phyloP scores from a whole-genome alignment of 2,329 filamentous ascomycete genomes.

The Monosporascus ibericus region DNA sequence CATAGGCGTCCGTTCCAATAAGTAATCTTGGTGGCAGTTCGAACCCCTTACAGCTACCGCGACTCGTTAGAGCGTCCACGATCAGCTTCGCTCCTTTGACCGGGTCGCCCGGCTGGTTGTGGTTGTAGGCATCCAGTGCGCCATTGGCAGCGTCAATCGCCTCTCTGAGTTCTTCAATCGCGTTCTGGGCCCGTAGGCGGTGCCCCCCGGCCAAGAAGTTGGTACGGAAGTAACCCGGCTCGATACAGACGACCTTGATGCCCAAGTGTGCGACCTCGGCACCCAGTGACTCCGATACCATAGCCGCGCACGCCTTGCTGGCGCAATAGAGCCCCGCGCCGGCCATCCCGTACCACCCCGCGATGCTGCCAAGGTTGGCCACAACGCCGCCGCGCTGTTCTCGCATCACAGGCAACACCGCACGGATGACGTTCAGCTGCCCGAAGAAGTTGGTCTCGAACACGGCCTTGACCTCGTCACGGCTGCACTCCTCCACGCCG shows the following conservation, averaged over 20 bases:
- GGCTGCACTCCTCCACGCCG: slow-evolving; percentile 18
- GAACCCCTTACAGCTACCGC: slow-evolving; percentile 14
- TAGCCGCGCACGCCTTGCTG: slow-evolving; percentile 37
- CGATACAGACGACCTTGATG: slow-evolving; percentile 38
- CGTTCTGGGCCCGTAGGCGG: slow-evolving; percentile 19
- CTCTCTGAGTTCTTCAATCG: slow-evolving; percentile 9
- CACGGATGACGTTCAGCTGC: slow-evolving; percentile 39
- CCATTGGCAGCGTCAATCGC: slow-evolving; percentile 2
- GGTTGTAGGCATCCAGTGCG: slow-evolving; percentile 19
- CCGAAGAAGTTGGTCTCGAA: slow-evolving; percentile 46
- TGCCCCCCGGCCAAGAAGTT: slow-evolving; percentile 34
- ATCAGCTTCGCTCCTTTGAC: slow-evolving; percentile 30
- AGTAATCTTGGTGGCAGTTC: slow-evolving; percentile 2
- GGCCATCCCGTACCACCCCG: slow-evolving; percentile 31
- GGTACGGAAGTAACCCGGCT: slow-evolving; percentile 45
- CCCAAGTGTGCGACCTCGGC: slow-evolving; percentile 37
- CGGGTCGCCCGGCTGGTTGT: slow-evolving; percentile 34
- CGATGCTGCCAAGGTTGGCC: slow-evolving; percentile 41
- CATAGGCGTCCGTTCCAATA: slow-evolving; percentile 4
- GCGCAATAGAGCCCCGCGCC: slow-evolving; percentile 38
- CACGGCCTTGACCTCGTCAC: slow-evolving; percentile 31
- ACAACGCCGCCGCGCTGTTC: slow-evolving; percentile 34
- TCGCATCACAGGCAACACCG: slow-evolving; percentile 42
- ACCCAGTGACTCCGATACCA: slow-evolving; percentile 35
- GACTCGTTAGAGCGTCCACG: slow-evolving; percentile 28